Percentiles rank a stretch among this genome's conserved stretches.
Evolutionary conservation across 2,329 filamentous ascomycete genomes (phyloP).

Genomic region (Exophiala sideris): DNA sequence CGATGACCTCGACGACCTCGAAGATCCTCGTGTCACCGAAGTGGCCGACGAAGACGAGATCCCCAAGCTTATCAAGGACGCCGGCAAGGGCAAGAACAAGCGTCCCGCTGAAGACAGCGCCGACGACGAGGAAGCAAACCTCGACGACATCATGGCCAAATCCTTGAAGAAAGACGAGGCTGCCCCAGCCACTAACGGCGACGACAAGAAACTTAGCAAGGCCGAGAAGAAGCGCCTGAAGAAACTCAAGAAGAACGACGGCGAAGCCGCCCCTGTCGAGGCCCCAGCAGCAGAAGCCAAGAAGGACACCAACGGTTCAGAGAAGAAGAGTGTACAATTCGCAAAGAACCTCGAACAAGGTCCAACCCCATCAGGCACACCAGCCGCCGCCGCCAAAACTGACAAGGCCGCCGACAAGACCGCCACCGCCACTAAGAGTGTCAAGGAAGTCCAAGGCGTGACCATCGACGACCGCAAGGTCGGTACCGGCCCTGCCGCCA

Average conservation of each 20-base stretch:
- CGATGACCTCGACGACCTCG: constrained; percentile 74
- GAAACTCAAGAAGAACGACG: constrained; percentile 98
- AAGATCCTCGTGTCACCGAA: constrained; percentile 79
- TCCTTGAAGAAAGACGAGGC: constrained; percentile 51
- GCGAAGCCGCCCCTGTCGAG: constrained; percentile 62
- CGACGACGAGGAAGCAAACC: constrained; percentile 55
- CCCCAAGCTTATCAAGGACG: constrained; percentile 44
- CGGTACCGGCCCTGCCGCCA: constrained; percentile 77
- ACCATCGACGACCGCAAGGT: constrained; percentile 94
- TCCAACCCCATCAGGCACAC: constrained; percentile 66
- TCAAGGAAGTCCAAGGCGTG: constrained; percentile 82
- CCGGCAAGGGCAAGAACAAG: constrained; percentile 81
- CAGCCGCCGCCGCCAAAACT: constrained; percentile 43
- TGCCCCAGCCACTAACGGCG: constrained; percentile 44
- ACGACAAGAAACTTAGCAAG: constrained; percentile 72
- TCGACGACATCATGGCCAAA: constrained; percentile 85
- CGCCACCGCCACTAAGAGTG: constrained; percentile 55
- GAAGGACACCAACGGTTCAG: constrained; percentile 53
- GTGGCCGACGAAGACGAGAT: constrained; percentile 74
- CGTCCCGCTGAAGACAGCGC: constrained; percentile 69
- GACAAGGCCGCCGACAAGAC: constrained; percentile 44
- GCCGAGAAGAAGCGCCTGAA: constrained; percentile 98
- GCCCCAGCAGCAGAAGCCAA: constrained; percentile 49
- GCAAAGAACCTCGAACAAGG: constrained; percentile 98
- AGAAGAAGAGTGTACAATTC: constrained; percentile 81